These are phyloP conservation scores for Blepharisma japonicum DNA, from an alignment of 73 alveolate species.

Conservation along the genomic window DNA sequence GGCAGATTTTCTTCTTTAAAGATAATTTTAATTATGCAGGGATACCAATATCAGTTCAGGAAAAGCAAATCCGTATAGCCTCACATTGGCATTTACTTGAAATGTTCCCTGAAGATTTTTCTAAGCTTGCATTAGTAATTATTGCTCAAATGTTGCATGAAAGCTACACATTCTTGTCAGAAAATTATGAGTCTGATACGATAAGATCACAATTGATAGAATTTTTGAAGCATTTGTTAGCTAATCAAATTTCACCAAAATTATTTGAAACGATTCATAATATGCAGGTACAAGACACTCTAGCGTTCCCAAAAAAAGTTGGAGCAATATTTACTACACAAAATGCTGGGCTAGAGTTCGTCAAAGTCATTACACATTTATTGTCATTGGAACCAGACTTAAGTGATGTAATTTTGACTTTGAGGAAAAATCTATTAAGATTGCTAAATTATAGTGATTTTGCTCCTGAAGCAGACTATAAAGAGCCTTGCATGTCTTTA, in stretches of 20 bases:
- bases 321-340: conserved; percentile 69
- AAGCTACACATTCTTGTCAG: neutral
- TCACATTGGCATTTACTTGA: conserved; percentile 48
- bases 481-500: conserved; percentile 78
- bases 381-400: conserved; percentile 76
- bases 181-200: neutral
- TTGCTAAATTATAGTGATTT: conserved; percentile 71
- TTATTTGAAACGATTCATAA: neutral
- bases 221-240: neutral
- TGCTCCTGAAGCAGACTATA: conserved; percentile 58
- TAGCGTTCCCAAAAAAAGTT: conserved; percentile 75
- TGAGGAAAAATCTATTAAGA: conserved; percentile 71
- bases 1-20: conserved; percentile 76
- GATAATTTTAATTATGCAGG: conserved; percentile 84
- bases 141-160: conserved; percentile 39
- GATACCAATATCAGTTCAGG: conserved; percentile 55
- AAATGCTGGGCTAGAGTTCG: conserved; percentile 55
- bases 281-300: conserved; percentile 48
- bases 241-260: neutral
- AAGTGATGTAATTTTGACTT: conserved; percentile 45
- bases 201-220: neutral
- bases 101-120: conserved; percentile 55
- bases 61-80: conserved; percentile 30
- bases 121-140: conserved; percentile 47
- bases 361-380: conserved; percentile 72